Evolutionary conservation across 768 basidiomycete genomes (phyloP).

Genomic region (Collybiopsis luxurians): DNA sequence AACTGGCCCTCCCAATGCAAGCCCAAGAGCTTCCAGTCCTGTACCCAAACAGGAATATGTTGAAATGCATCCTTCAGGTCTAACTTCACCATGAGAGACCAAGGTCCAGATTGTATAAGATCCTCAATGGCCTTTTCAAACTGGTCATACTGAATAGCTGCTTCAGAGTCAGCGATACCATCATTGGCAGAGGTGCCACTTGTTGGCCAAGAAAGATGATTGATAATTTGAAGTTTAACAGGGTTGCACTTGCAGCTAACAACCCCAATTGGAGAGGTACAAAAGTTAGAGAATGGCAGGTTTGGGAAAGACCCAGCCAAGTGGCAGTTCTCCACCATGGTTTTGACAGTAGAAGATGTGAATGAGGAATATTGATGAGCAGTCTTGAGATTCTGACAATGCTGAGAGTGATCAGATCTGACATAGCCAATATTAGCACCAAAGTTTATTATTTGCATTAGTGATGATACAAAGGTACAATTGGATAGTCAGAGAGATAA

Average conservation of each 20-base stretch:
- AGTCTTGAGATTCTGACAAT: background rate
- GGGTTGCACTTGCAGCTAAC: background rate
- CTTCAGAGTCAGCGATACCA: slow-evolving; percentile 5
- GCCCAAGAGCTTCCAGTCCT: slow-evolving; percentile 31
- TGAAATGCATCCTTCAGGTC: slow-evolving; percentile 34
- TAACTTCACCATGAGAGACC: slow-evolving; percentile 30
- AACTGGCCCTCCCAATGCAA: slow-evolving; percentile 24
- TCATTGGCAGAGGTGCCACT: slow-evolving; percentile 4
- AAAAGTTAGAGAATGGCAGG: background rate
- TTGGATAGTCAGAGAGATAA: slow-evolving; percentile 13
- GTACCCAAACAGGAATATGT: slow-evolving; percentile 27
- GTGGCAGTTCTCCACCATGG: background rate
- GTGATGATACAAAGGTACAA: slow-evolving; percentile 10
- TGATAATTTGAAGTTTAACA: background rate
- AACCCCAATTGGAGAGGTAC: background rate
- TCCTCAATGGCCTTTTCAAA: slow-evolving; percentile 23
- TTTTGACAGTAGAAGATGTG: background rate
- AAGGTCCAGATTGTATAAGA: slow-evolving; percentile 19
- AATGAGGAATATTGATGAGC: background rate
- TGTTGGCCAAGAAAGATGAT: slow-evolving; percentile 8
- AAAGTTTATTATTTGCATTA: slow-evolving; percentile 11
- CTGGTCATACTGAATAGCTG: slow-evolving; percentile 20
- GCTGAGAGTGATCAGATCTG: background rate
- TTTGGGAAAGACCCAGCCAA: too few relatives aligned
- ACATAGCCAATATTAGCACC: slow-evolving; percentile 7